These are phyloP conservation scores for Termitomyces sp. DNA, from an alignment of 768 basidiomycete genomes.

Conservation along the genomic window DNA sequence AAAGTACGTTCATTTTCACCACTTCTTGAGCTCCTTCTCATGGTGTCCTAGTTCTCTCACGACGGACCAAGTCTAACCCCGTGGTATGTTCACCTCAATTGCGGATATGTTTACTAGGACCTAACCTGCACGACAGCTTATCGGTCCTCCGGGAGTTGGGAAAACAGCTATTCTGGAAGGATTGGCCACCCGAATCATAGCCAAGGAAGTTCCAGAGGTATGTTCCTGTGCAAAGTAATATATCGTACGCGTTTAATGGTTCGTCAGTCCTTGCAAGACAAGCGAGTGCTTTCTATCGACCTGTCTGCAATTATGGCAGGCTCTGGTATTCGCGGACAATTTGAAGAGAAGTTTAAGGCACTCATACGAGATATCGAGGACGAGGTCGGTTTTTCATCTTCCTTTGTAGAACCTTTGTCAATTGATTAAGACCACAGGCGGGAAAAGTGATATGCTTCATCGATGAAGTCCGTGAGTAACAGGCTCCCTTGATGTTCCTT, in stretches of 20 bases:
- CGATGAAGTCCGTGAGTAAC: constrained; percentile 81
- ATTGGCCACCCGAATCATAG: constrained; percentile 79
- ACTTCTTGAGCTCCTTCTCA: neutral
- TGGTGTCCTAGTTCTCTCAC: constrained; percentile 57
- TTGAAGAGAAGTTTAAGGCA: constrained; percentile 91
- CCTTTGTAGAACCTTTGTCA: constrained; percentile 3
- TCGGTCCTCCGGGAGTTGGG: constrained; percentile 85
- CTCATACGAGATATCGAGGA: constrained; percentile 88
- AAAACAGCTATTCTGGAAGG: constrained; percentile 94
- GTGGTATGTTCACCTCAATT: constrained; percentile 44
- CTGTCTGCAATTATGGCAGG: constrained; percentile 82
- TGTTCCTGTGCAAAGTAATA: constrained; percentile 7
- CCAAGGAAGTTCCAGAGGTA: constrained; percentile 89
- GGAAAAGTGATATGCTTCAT: constrained; percentile 90
- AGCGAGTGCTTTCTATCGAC: constrained; percentile 85
- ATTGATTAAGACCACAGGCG: constrained; percentile 26
- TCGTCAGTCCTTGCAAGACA: constrained; percentile 71
- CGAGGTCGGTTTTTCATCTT: constrained; percentile 38
- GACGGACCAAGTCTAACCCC: constrained; percentile 89
- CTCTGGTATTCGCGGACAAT: constrained; percentile 87
- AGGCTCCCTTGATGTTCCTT: neutral
- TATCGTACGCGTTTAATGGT: neutral
- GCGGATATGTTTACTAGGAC: neutral
- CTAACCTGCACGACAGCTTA: constrained; percentile 38
- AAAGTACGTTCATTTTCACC: constrained; percentile 48